Evolutionary conservation across 2,329 filamentous ascomycete genomes (phyloP).

Genomic region (Dothistroma septosporum): DNA sequence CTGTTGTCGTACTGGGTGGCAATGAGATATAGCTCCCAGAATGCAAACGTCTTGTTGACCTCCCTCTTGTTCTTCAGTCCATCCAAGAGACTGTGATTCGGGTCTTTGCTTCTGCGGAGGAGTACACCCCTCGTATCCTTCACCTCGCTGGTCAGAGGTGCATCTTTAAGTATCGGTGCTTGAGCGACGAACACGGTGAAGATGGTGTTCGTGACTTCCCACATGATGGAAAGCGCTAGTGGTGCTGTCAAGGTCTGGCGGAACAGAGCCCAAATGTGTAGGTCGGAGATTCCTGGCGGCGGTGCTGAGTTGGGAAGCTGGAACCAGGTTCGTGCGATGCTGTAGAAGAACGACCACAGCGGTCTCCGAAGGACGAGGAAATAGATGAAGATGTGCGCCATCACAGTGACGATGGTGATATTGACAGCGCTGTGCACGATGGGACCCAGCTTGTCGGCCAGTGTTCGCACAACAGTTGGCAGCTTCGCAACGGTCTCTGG

Average conservation of each 20-base stretch:
- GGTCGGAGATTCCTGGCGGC: constrained; percentile 50
- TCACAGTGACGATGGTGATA: constrained; percentile 29
- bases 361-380: constrained; percentile 57
- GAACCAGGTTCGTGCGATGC: constrained; percentile 69
- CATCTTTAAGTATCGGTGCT: constrained; percentile 77
- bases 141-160: constrained; percentile 76
- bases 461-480: constrained; percentile 10
- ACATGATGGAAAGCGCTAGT: constrained; percentile 64
- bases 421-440: constrained; percentile 21
- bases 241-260: constrained; percentile 51
- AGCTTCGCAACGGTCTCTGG: constrained; percentile 6
- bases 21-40: constrained; percentile 86
- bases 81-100: constrained; percentile 81
- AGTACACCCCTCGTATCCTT: constrained; percentile 45
- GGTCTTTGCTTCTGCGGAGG: constrained; percentile 51
- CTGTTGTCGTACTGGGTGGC: constrained; percentile 69
- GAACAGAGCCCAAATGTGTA: constrained; percentile 17
- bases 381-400: constrained; percentile 47
- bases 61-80: constrained; percentile 81
- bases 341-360: constrained; percentile 67
- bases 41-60: constrained; percentile 74
- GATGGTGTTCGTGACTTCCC: constrained; percentile 70
- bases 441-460: constrained; percentile 2
- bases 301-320: constrained; percentile 64
- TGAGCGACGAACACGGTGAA: constrained; percentile 79